These are phyloP conservation scores for Sphaerobolus stellatus DNA, from an alignment of 1,284 basidiomycete species.

Conservation along the genomic window DNA sequence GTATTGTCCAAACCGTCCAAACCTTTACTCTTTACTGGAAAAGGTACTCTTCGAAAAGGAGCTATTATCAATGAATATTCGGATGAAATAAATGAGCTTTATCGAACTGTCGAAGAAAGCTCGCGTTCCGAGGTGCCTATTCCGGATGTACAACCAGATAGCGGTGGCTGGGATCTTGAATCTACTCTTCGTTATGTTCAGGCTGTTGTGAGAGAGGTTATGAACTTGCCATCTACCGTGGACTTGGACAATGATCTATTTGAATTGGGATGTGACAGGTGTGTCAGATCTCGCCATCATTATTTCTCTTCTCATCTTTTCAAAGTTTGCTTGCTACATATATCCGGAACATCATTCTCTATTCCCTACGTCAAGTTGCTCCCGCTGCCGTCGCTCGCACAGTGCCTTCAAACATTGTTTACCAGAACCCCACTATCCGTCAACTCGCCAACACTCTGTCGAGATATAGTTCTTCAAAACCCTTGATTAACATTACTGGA, in stretches of 20 bases:
- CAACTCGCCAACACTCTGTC: not conserved
- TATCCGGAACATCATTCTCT: constrained; percentile 40
- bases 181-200: constrained; percentile 11
- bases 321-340: constrained; percentile 42
- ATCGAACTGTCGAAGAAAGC: constrained; percentile 18
- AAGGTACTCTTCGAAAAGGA: constrained; percentile 30
- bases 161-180: not conserved
- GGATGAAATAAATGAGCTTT: constrained; percentile 32
- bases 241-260: constrained; percentile 19
- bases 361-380: constrained; percentile 30
- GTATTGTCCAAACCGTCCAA: constrained; percentile 29
- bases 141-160: not conserved
- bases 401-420: constrained; percentile 2
- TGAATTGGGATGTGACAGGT: constrained; percentile 36
- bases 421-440: not conserved
- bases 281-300: not conserved
- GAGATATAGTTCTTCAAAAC: too few relatives aligned
- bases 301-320: not conserved
- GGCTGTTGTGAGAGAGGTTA: constrained; percentile 2
- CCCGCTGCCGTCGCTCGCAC: not conserved
- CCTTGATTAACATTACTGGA: too few relatives aligned
- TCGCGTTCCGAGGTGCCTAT: constrained; percentile 11
- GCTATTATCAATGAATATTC: constrained; percentile 27
- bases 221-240: constrained; percentile 1
- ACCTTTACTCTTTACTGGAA: constrained; percentile 31